phyloP scores from a whole-genome alignment of 116 monocot species.

The Papilionanthe hybrid region DNA sequence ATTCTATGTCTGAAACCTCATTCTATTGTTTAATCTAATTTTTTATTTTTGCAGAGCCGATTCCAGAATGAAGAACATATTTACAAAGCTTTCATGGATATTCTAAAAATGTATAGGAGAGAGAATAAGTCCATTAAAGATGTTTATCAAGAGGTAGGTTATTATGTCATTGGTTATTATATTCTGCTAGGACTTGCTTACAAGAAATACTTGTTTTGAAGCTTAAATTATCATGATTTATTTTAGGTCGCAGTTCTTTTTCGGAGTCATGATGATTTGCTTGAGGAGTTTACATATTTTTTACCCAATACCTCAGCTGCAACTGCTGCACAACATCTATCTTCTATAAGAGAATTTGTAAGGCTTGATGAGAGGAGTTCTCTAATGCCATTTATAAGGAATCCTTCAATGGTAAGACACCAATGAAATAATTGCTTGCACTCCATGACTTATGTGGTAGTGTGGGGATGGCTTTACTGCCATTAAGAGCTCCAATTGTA shows the following conservation, averaged over 20 bases:
- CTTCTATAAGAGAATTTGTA: conserved; percentile 30
- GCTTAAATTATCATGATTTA: background rate
- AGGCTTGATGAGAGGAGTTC: conserved; percentile 66
- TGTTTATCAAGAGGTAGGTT: conserved; percentile 47
- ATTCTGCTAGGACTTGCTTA: background rate
- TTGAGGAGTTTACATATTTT: conserved; percentile 90
- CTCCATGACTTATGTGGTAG: too few relatives aligned
- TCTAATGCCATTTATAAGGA: conserved; percentile 31
- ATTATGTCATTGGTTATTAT: background rate
- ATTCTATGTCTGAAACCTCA: background rate
- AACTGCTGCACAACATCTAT: conserved; percentile 21
- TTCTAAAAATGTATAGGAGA: conserved; percentile 59
- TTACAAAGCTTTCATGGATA: conserved; percentile 61
- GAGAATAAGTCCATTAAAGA: conserved; percentile 53
- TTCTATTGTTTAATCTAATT: background rate
- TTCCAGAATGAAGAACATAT: conserved; percentile 52
- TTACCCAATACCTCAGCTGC: conserved; percentile 63
- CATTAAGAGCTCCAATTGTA: too few relatives aligned
- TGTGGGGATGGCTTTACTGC: too few relatives aligned
- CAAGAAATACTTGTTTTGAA: background rate
- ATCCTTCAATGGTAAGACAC: conserved; percentile 16
- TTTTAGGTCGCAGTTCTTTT: conserved; percentile 64
- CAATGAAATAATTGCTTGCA: background rate
- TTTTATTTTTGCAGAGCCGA: conserved; percentile 30
- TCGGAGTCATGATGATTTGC: conserved; percentile 69